These are phyloP conservation scores for Coprinopsis marcescibilis DNA, from an alignment of 768 basidiomycete genomes.

Conservation along the genomic window DNA sequence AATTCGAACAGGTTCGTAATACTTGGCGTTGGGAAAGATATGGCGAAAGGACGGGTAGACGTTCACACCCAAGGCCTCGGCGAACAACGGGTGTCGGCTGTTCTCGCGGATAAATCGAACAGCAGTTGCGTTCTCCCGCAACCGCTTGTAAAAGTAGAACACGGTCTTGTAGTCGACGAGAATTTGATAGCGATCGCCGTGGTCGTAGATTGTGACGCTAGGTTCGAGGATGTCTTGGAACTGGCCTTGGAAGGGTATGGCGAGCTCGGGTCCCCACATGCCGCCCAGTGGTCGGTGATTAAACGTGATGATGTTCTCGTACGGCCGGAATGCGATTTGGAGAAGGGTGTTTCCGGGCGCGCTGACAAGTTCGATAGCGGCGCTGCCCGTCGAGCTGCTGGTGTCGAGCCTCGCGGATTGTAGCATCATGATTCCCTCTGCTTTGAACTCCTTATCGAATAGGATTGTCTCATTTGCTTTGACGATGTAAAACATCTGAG, in stretches of 20 bases:
- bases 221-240: conserved; percentile 2
- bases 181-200: conserved; percentile 13
- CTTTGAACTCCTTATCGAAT: conserved; percentile 1
- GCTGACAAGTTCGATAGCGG: conserved; percentile 1
- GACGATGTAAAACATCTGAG: neutral
- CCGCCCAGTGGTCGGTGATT: neutral
- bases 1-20: no score
- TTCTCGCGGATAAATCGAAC: neutral
- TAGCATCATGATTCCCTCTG: conserved; percentile 12
- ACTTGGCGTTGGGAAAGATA: conserved; percentile 34
- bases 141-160: conserved; percentile 12
- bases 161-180: conserved; percentile 10
- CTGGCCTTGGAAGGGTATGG: conserved; percentile 2
- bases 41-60: neutral
- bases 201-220: conserved; percentile 11
- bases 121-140: conserved; percentile 1
- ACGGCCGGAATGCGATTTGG: conserved; percentile 9
- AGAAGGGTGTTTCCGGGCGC: conserved; percentile 6
- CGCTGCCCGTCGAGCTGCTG: neutral
- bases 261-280: conserved; percentile 10
- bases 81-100: conserved; percentile 6
- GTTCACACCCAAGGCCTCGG: conserved; percentile 4
- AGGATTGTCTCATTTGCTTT: neutral
- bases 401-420: conserved; percentile 9
- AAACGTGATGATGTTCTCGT: conserved; percentile 11